Base-by-base conservation (phyloP, 495 filamentous ascomycete genomes). In the Aspergillus carlsbadensis region DNA sequence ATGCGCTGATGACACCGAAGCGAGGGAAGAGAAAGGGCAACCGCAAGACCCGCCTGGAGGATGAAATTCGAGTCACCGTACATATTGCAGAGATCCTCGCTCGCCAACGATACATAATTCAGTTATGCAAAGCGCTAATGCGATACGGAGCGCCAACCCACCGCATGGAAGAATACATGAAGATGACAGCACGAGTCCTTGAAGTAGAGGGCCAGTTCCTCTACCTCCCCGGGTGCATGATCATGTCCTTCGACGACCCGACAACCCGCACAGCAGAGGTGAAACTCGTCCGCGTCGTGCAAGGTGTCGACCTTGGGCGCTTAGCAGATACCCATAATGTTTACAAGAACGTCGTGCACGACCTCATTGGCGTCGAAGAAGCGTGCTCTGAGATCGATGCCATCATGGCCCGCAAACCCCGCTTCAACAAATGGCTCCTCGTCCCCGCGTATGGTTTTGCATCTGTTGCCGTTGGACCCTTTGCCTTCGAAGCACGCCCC, bases 181-280 rank as follows among this genome's bases (percentile, higher is more conserved):
- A 81, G 50, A 95, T 92, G 91, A 90, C 90, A 11, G 88, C 92
- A 10, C 81, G 89, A 2, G 91, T 94, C 10, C 81, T 98, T 17
- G 88, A 91, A 65, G 90, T 96, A 21, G 89, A 96, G 37, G 89
- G 87, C 39, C 92, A 96, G 60, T 96, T 94, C 65, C 71, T 96
- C 39, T 96, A 96, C 69, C 85, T 96, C 3, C 93, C 93, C 0
- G 91, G 90, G 5, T 94, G 89, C 60, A 98, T 96, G 93, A 89
- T 98, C 65, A 88, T 96, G 68, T 91, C 90, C 0, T 96, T 98
- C 65, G 92, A 96, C 63, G 93, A 98, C 71, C 82, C 84, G 18
- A 81, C 84, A 13, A 95, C 91, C 1, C 93, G 96, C 62, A 96
- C 93, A 0, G 90, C 91, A 5, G 93, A 96, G 67, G 89, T 96